Conservation (phyloP, 805 yeast genomes). For the Lipomyces mesembrius region DNA sequence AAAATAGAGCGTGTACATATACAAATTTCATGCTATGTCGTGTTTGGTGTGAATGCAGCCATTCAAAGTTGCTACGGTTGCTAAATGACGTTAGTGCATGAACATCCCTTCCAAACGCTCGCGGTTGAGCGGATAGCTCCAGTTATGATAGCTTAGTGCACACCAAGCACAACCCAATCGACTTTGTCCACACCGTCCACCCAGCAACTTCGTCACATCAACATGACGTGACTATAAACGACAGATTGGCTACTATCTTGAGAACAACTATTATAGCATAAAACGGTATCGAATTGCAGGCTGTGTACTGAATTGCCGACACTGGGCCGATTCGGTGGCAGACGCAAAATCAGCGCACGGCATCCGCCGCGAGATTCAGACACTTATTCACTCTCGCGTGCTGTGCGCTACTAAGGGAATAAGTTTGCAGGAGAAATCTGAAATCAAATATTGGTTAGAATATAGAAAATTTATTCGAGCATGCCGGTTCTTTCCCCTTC, state of each 20-base stretch:
- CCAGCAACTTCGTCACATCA: not conserved
- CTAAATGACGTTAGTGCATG: not conserved
- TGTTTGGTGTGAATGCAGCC: not conserved
- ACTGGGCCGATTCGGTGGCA: not conserved
- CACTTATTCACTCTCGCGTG: too few species aligned
- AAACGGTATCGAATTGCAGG: not conserved
- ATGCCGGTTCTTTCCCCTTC: constrained; percentile 7
- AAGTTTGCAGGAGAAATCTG: not conserved
- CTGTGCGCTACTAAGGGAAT: not conserved
- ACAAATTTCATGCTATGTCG: not conserved
- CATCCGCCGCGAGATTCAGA: too few species aligned
- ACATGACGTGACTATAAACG: not conserved
- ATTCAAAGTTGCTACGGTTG: not conserved
- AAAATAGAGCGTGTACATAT: not conserved
- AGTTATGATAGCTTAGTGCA: too few species aligned
- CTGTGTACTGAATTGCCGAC: not conserved
- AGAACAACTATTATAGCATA: not conserved
- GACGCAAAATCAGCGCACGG: too few species aligned
- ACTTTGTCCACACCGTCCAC: not conserved
- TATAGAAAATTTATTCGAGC: not conserved
- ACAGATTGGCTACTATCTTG: not conserved
- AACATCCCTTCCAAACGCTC: not conserved
- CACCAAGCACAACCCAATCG: too few species aligned
- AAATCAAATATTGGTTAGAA: not conserved
- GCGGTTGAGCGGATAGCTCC: not conserved